These are phyloP conservation scores for Sporothrix curviconia DNA, from an alignment of 2,329 filamentous ascomycete genomes.

Conservation along the genomic window DNA sequence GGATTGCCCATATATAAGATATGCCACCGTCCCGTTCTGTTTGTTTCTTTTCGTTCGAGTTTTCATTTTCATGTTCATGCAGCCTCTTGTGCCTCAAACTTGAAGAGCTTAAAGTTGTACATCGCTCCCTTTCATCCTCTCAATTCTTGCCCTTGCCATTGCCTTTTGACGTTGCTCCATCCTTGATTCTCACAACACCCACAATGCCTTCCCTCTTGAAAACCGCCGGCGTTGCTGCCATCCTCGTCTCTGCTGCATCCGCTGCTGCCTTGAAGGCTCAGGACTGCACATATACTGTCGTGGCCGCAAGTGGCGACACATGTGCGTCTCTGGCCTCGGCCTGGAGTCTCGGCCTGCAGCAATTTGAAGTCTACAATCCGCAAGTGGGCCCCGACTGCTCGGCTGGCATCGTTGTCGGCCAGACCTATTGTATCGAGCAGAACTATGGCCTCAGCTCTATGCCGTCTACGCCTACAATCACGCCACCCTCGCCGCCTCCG, in stretches of 20 bases:
- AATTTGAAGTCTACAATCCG: conserved; percentile 7
- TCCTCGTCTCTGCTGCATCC: not conserved
- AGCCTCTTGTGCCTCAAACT: too few species aligned
- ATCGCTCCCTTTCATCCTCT: not conserved
- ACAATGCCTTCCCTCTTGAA: not conserved
- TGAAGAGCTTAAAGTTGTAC: not conserved
- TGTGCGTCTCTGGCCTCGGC: conserved; percentile 1
- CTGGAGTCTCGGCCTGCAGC: not conserved
- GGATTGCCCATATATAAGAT: not conserved
- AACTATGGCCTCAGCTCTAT: not conserved
- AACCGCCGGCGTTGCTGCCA: not conserved
- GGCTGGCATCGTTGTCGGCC: conserved; percentile 1
- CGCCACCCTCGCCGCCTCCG: not conserved
- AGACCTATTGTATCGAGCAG: conserved; percentile 8
- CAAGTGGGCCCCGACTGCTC: not conserved
- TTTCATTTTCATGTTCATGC: too few species aligned
- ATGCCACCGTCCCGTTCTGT: not conserved
- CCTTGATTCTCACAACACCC: not conserved
- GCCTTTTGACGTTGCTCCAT: not conserved
- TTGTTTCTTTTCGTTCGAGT: not conserved
- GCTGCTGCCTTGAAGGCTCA: not conserved
- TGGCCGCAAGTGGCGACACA: not conserved
- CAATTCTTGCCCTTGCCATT: not conserved
- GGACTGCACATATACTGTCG: not conserved
- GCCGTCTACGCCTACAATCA: not conserved